Base-by-base conservation (phyloP, 2,329 filamentous ascomycete genomes). In the Ceratocystis huliohia region DNA sequence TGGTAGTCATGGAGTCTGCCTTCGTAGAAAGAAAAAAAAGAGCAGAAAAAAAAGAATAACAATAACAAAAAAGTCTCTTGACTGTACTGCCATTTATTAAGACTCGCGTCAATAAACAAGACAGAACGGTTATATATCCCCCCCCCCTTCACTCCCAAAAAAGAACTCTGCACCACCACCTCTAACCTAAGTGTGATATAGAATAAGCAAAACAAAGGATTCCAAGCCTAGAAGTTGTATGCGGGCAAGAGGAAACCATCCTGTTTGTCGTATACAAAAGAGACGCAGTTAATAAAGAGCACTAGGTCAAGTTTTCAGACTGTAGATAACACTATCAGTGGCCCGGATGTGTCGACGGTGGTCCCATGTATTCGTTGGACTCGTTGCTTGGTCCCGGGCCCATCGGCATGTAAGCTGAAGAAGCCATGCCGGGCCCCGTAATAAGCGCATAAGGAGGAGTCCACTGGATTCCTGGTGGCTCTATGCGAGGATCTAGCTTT, bases 91-190 rank as follows among this genome's bases (percentile, higher is more conserved):
- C 53, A 59, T 59, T 20, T 59, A 59, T n/a, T 30, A 25, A 37
- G 53, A 59, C 53, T 59, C 15, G 53, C 28, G 28, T 59, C 53
- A 59, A 59, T 33, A 59, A 33, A 59, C 53, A 45, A 44, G 33
- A 28, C 20, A 28, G 37, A 62, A 45, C 61, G 37, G 61, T 45
- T 62, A 6, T 63, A 45, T 61, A 41, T 1, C 6, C 22, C 7
- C 45, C 45, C 30, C 10, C 53, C 33, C 7, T 8, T 13, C 33
- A 37, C 8, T 3, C 33, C 33, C 33, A 1, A 37, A 37, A 8
- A 10, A 37, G 3, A 37, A 10, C 8, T 2, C 33, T 8, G 13
- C 10, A 37, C 33, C 33, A 37, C 8, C 33, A 37, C 33, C 22
- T 44, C n/a, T 37, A 45, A 46, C 41, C 10, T 25, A 44, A 22